These are phyloP conservation scores for Plasmodium malariae DNA, from an alignment of 169 alveolate genomes.

Conservation along the genomic window DNA sequence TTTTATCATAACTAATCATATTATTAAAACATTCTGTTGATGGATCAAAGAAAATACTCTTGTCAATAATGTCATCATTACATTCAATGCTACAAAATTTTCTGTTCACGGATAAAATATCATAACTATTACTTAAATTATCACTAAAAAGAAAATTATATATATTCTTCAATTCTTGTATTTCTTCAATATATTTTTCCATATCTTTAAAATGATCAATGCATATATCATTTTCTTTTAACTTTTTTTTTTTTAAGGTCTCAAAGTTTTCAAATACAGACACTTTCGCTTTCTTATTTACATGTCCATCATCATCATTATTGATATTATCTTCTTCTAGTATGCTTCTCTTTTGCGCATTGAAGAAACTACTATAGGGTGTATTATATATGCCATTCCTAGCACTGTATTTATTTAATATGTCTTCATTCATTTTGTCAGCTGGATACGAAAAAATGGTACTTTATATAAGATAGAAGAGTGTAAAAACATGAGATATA, in stretches of 20 bases:
- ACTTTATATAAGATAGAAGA: background rate
- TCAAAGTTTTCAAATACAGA: slow-evolving; percentile 35
- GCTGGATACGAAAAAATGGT: background rate
- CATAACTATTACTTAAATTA: slow-evolving; percentile 32
- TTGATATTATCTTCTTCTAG: slow-evolving; percentile 4
- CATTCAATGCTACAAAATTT: slow-evolving; percentile 57
- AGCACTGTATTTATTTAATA: background rate
- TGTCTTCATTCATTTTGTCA: slow-evolving; percentile 33
- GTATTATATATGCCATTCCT: slow-evolving; percentile 33
- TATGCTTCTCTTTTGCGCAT: background rate
- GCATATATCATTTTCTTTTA: slow-evolving; percentile 70
- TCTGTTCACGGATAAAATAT: slow-evolving; percentile 49
- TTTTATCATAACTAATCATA: slow-evolving; percentile 1
- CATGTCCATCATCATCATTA: background rate
- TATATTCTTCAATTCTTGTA: slow-evolving; percentile 43
- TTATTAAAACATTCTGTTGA: background rate
- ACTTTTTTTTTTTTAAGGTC: slow-evolving; percentile 17
- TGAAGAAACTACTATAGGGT: slow-evolving; percentile 41
- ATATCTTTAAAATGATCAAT: slow-evolving; percentile 77
- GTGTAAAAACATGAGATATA: background rate
- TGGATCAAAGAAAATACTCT: slow-evolving; percentile 15
- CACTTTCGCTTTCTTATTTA: slow-evolving; percentile 6
- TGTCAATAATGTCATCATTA: slow-evolving; percentile 5
- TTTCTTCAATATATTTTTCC: slow-evolving; percentile 48
- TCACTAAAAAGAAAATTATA: slow-evolving; percentile 52